These are phyloP conservation scores for Tephrocybe sp. DNA, from an alignment of 768 basidiomycete genomes.

Conservation along the genomic window DNA sequence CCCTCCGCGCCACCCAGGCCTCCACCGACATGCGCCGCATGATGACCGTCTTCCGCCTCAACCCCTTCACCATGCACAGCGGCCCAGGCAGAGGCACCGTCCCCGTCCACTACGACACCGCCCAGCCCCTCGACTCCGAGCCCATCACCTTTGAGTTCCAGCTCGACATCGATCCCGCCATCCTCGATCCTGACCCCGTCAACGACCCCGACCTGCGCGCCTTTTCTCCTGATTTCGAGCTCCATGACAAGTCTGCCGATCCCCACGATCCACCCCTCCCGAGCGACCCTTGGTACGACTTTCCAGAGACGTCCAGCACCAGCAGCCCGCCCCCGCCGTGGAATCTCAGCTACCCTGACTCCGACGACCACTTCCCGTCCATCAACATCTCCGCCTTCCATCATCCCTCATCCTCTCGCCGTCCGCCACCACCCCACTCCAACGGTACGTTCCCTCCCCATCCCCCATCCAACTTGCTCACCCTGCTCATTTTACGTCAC, in stretches of 20 bases:
- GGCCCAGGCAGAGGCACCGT: constrained; percentile 39
- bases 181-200: constrained; percentile 16
- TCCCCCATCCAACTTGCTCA: not conserved
- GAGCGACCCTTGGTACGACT: constrained; percentile 18
- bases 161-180: constrained; percentile 35
- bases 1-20: constrained; percentile 75
- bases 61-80: constrained; percentile 72
- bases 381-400: not conserved
- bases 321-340: constrained; percentile 7
- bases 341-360: constrained; percentile 18
- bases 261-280: not conserved
- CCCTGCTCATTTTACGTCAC: not conserved
- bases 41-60: constrained; percentile 79
- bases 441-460: constrained; percentile 12
- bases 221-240: constrained; percentile 40
- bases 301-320: constrained; percentile 1
- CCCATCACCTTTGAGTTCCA: constrained; percentile 70
- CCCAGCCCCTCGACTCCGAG: constrained; percentile 59
- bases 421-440: constrained; percentile 11
- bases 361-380: constrained; percentile 10
- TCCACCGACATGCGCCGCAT: constrained; percentile 67
- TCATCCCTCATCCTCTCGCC: constrained; percentile 4
- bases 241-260: constrained; percentile 17
- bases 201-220: constrained; percentile 24
- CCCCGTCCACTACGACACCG: constrained; percentile 40